Evolutionary conservation across 1,284 basidiomycete genomes (phyloP).

Genomic region (Takashimella tepidaria): DNA sequence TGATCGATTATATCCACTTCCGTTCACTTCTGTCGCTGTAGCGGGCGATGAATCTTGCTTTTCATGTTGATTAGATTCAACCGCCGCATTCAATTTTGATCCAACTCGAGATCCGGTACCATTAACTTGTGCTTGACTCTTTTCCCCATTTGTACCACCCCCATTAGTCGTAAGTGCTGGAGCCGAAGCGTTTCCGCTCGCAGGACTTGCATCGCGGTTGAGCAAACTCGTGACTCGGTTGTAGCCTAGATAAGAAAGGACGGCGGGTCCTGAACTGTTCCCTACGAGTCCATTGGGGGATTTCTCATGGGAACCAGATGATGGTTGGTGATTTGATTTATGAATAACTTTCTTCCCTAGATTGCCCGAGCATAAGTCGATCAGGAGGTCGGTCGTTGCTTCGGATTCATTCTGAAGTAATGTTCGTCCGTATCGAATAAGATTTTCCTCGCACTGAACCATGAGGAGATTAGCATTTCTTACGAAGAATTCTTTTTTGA

Average conservation of each 20-base stretch:
- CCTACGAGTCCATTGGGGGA: constrained; percentile 29
- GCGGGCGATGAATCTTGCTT: constrained; percentile 48
- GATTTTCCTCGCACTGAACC: constrained; percentile 62
- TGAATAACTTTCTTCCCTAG: constrained; percentile 28
- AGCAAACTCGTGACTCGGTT: constrained; percentile 53
- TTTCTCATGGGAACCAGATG: constrained; percentile 30
- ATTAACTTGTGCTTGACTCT: neutral
- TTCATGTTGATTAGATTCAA: constrained; percentile 3
- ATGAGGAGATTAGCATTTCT: too few relatives aligned
- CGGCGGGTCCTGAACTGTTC: constrained; percentile 54
- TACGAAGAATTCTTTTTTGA: too few relatives aligned
- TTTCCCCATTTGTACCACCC: neutral
- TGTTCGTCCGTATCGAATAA: constrained; percentile 75
- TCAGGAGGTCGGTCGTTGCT: constrained; percentile 82
- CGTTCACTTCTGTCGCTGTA: constrained; percentile 24
- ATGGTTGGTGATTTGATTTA: constrained; percentile 20
- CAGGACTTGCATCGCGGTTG: constrained; percentile 44
- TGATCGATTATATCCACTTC: constrained; percentile 6
- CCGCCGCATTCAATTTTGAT: neutral
- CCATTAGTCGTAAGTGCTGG: too few relatives aligned
- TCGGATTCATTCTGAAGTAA: constrained; percentile 75
- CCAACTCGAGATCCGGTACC: neutral
- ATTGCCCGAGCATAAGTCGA: constrained; percentile 81
- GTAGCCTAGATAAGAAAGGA: constrained; percentile 71
- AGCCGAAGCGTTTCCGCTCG: neutral